phyloP scores from a whole-genome alignment of 192 early-diverging fungal species.

The Linnemannia zychae region DNA sequence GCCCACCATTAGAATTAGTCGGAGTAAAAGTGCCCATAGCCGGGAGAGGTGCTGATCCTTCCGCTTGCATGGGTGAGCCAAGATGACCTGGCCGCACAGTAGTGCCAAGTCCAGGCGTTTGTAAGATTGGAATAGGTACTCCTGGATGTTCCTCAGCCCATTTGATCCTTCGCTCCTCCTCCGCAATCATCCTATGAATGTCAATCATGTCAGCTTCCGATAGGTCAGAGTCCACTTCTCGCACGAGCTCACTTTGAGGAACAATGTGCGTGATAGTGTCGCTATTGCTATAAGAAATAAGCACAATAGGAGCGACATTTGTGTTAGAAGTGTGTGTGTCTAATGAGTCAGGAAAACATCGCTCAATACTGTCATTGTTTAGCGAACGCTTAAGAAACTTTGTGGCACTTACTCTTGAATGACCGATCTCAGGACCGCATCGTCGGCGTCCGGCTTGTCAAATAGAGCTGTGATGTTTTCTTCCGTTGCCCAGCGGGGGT shows the following conservation, averaged over 20 bases:
- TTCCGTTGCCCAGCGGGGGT: conserved; percentile 19
- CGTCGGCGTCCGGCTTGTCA: conserved; percentile 29
- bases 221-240: conserved; percentile 43
- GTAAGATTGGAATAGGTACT: background rate
- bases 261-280: conserved; percentile 16
- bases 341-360: background rate
- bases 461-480: conserved; percentile 24
- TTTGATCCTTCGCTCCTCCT: conserved; percentile 30
- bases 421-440: conserved; percentile 20
- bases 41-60: background rate
- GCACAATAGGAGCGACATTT: background rate
- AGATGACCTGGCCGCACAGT: background rate
- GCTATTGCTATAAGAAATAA: conserved; percentile 11
- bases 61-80: background rate
- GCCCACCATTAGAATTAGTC: background rate
- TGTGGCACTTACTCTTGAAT: conserved; percentile 24
- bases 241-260: conserved; percentile 33
- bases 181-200: conserved; percentile 34
- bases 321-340: background rate
- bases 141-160: conserved; percentile 1
- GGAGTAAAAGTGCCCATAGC: background rate
- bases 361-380: background rate
- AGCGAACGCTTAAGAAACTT: background rate
- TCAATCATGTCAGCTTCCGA: conserved; percentile 47
- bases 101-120: background rate